Base-by-base conservation (phyloP, 805 yeast species). In the Candida mattraensis region DNA sequence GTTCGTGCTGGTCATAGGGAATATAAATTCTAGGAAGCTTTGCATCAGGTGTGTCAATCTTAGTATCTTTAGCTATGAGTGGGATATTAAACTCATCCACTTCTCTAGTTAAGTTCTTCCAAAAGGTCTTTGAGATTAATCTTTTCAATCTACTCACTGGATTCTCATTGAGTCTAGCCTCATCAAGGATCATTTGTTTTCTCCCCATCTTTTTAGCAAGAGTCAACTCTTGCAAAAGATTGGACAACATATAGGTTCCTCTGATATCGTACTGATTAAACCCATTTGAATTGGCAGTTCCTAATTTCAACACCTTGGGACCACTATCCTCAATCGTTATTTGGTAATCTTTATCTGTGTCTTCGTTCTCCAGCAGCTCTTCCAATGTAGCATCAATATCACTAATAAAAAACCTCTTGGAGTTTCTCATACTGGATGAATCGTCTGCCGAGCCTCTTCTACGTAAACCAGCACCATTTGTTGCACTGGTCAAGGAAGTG, bases 241-340 rank as follows among this genome's bases (percentile, higher is more conserved):
- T 89, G 0, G 93, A 81, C 31, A 88, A 64, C 89, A 84, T 84
- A 54, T 88, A 88, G 0, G 96, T 88, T 3, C 97, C 97, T 40
- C 95, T 66, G 37, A 88, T 72, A 42, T 81, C 85, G 36, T 74
- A 74, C 48, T 76, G 80, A 24, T 76, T 80, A 63, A 63, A 86
- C 1, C 96, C 97, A 51, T 80, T 77, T 3, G 95, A 87, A 54
- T 85, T 84, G 23, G 81, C 87, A 2, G 97, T 87, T 7, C 93
- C 93, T 10, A 86, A 66, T 48, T 76, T 74, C 40, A 85, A 64
- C n/a, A 81, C 87, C 55, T 85, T 85, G 3, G 94, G 93, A 1
- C 94, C 94, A 3, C 76, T 75, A 53, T 86, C 94, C 50, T 85
- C 94, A 31, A 85, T 79, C 6, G 95, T 85, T 54, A 85, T 88